Evolutionary conservation across 345 rosid species (phyloP), one percentile per base, ranked within the genome.

Genomic region (Ailanthus altissimus): DNA sequence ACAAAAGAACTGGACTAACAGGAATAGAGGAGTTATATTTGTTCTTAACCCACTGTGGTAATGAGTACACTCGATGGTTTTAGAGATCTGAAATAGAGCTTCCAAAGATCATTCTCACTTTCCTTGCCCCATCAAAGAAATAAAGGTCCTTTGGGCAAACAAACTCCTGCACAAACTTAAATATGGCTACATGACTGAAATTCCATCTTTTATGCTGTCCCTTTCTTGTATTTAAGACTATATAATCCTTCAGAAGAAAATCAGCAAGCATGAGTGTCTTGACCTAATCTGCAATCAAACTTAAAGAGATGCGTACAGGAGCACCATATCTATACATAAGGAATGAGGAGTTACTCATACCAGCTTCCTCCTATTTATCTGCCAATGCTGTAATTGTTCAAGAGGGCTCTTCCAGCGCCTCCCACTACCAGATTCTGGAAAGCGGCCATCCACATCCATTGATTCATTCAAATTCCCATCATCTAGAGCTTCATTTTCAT

Each of bases 341-440:
- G 66, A 51, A 71, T 14, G 50, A 77, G 26, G 18, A 36, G 60
- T 67, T 47, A 56, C 18, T 36, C 61, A 36, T 88, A 95, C 99
- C 91, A 93, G 72, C 84, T 88, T 95, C 83, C 99, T 86, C 81
- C 97, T 86, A 80, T 93, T 94, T 49, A 85, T 92, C 84, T 93
- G 90, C 99, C 97, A 95, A 79, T 95, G 97, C 78, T 91, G 92
- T 51, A 93, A 86, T 80, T 93, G 98, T 85, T 95, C 97, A 53
- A 78, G 79, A 54, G 97, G 90, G 79, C 92, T 94, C 74, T 83
- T 91, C 97, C 97, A 92, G 77, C 85, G 86, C 83, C 87, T 84
- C 76, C 93, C 89, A 65, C 79, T 75, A 67, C 90, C 86, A 78
- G 89, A 81, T 70, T 83, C 82, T 16, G 91, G 80, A 60, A 86